phyloP scores from a whole-genome alignment of 257 asterid species.

The Lycium ferocissimum region DNA sequence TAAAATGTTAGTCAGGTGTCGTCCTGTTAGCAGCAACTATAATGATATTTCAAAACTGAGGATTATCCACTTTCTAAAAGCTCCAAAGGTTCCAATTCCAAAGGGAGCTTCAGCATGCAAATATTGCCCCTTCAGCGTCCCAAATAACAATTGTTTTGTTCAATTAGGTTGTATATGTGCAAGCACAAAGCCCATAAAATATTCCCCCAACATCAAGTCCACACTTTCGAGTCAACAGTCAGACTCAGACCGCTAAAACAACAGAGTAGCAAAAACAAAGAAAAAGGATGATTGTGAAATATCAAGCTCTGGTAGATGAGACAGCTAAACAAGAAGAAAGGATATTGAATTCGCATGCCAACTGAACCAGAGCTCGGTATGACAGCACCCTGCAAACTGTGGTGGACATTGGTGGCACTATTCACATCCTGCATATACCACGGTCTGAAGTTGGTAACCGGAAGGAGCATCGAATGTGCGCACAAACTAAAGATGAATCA shows the following conservation, averaged over 20 bases:
- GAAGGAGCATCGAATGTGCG: slow-evolving; percentile 16
- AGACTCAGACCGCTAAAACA: slow-evolving; percentile 14
- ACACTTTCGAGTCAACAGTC: not conserved
- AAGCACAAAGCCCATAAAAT: not conserved
- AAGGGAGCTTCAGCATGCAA: slow-evolving; percentile 4
- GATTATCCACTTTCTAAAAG: not conserved
- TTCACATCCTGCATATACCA: slow-evolving; percentile 73
- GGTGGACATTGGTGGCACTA: slow-evolving; percentile 92
- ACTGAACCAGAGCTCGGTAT: slow-evolving; percentile 96
- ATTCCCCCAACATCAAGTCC: not conserved
- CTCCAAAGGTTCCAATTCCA: not conserved
- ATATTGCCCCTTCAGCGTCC: not conserved
- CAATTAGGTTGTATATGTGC: not conserved
- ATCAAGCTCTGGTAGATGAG: not conserved
- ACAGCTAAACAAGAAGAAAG: slow-evolving; percentile 45
- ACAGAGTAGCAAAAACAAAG: not conserved
- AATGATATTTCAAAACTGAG: not conserved
- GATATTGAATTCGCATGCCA: slow-evolving; percentile 99
- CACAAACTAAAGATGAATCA: slow-evolving; percentile 26
- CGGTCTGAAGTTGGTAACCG: not conserved
- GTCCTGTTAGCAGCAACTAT: not conserved
- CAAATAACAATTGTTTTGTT: not conserved
- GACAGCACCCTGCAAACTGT: slow-evolving; percentile 92
- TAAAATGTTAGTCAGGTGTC: not conserved
- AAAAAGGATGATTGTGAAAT: not conserved